These are phyloP conservation scores for Saccharomyces uvarum DNA, from an alignment of 1,139 yeast species.

Conservation along the genomic window DNA sequence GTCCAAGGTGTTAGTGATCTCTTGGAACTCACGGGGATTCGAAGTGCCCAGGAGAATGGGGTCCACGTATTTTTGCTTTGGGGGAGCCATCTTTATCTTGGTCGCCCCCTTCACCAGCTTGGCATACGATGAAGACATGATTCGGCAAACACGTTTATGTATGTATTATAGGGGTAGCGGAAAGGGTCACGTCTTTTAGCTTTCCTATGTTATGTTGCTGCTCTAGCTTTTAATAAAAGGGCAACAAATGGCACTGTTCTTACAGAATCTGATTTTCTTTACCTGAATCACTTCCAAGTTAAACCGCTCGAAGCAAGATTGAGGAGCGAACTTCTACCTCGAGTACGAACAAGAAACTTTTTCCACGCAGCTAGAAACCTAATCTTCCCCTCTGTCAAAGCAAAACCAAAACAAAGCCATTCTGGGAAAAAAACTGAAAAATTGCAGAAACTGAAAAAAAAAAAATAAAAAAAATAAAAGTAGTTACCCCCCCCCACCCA, in stretches of 20 bases:
- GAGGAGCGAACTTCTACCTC: neutral
- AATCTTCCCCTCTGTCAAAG: neutral
- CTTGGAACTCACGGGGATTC: constrained; percentile 50
- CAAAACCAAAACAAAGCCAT: neutral
- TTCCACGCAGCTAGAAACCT: neutral
- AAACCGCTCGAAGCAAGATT: neutral
- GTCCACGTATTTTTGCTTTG: constrained; percentile 89
- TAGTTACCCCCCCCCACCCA: neutral
- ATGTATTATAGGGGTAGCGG: neutral
- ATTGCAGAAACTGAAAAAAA: neutral
- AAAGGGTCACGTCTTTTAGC: neutral
- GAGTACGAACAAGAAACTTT: neutral
- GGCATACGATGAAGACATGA: constrained; percentile 10
- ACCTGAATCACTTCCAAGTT: neutral
- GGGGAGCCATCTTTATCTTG: constrained; percentile 84
- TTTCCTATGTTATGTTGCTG: neutral
- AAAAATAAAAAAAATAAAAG: neutral
- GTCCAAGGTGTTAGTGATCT: constrained; percentile 59
- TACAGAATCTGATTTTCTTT: neutral
- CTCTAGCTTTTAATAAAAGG: neutral
- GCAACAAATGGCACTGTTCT: neutral
- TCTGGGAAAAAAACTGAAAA: neutral
- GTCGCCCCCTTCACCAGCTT: constrained; percentile 67
- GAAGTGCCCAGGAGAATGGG: constrained; percentile 80
- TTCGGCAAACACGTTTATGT: neutral